Percentiles rank a stretch among this genome's conserved stretches.
Evolutionary conservation across 176 grass and related monocot species (phyloP).

Genomic region (Triticum timopheevii): DNA sequence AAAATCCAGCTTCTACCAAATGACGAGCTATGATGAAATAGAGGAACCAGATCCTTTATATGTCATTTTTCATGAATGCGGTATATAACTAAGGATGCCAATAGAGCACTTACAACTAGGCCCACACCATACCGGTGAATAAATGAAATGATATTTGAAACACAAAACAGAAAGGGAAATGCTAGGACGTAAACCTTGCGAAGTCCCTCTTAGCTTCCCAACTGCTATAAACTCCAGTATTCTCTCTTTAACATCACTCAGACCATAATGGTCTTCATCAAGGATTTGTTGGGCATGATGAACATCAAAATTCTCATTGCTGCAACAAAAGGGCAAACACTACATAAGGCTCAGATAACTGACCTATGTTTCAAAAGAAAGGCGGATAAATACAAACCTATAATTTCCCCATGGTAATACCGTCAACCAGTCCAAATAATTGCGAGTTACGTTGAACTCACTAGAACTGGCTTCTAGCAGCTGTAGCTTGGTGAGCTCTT

Average conservation of each 20-base stretch:
- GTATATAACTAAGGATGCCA: neutral
- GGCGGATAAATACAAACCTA: slow-evolving; percentile 55
- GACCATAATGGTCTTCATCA: slow-evolving; percentile 99
- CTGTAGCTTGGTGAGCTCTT: slow-evolving; percentile 93
- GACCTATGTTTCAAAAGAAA: slow-evolving; percentile 30
- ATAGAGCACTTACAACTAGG: slow-evolving; percentile 21
- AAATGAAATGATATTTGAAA: slow-evolving; percentile 13
- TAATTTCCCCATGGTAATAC: slow-evolving; percentile 97
- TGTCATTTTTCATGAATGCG: neutral
- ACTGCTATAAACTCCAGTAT: slow-evolving; percentile 99
- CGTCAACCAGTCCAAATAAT: slow-evolving; percentile 99
- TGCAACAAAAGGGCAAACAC: slow-evolving; percentile 35
- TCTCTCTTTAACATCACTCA: slow-evolving; percentile 97
- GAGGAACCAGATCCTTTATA: neutral
- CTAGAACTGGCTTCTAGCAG: slow-evolving; percentile 91
- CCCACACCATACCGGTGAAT: neutral
- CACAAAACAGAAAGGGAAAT: slow-evolving; percentile 2
- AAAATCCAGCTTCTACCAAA: neutral
- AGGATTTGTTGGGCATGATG: slow-evolving; percentile 93
- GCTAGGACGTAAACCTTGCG: slow-evolving; percentile 63
- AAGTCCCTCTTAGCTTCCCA: slow-evolving; percentile 91
- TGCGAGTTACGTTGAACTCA: slow-evolving; percentile 97
- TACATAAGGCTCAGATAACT: slow-evolving; percentile 23
- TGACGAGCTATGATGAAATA: neutral
- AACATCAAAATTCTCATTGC: slow-evolving; percentile 95